Base-by-base conservation (phyloP, 495 filamentous ascomycete species). In the Talaromyces liani region DNA sequence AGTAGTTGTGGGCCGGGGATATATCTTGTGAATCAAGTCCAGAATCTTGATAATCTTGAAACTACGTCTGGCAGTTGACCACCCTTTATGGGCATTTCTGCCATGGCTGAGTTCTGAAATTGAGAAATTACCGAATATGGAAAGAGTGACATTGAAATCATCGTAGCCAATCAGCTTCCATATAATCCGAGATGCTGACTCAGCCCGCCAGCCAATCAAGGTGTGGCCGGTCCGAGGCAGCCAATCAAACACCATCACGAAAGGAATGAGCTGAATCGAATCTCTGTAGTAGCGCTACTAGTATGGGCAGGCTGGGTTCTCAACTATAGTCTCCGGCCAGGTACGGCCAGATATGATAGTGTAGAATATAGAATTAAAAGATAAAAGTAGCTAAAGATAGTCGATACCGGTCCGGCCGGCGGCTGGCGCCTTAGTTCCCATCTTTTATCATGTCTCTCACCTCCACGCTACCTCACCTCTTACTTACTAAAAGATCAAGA, bases 41-140 rank as follows among this genome's bases (percentile, higher is more conserved):
- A 14, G 14, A 22, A 54, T 9, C 18, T 54, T 22, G 49, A 54
- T 3, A 5, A 6, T 29, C 9, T 55, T 1, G 6, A 36, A 20
- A 4, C 8, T 3, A 8, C 16, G 24, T 39, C 20, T 3, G 1
- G 39, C 2, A 6, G 56, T 58, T n/a, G 22, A 39, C 2, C 0
- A 6, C 16, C 56, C 36, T 58, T 58, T 58, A 36, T 58, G 24
- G 56, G n/a, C n/a, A 58, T 56, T 24, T 39, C 56, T 10, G 22
- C 5, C 51, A 55, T 16, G 10, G 49, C 51, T 27, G 24, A 55
- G 24, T 8, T 29, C 20, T 25, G 0, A 36, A 36, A 22, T 36
- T 36, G 24, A 22, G 18, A 58, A 58, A 36, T 58, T 58, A 36
- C 56, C 56, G 4, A 58, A 58, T 58, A 36, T 22, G 56, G 56